These are phyloP conservation scores for Podaxis carcinomalis DNA, from an alignment of 768 basidiomycete species.

Conservation along the genomic window DNA sequence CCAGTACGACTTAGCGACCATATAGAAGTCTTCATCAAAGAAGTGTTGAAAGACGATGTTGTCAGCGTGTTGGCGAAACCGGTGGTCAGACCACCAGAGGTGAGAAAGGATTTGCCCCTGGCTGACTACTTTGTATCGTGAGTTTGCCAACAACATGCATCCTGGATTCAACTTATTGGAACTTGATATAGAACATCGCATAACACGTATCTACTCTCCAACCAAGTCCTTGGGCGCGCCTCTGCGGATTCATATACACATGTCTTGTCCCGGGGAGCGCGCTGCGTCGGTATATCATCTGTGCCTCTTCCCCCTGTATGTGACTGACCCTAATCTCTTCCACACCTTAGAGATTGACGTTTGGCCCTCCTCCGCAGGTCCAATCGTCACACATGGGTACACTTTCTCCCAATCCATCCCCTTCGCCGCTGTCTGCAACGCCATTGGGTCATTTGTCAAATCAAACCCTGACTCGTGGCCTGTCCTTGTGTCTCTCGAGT, in stretches of 20 bases:
- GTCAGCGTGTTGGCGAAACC: constrained; percentile 34
- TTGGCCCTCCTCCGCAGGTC: constrained; percentile 52
- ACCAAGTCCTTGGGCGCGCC: constrained; percentile 51
- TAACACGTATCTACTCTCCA: constrained; percentile 60
- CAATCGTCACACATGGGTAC: constrained; percentile 58
- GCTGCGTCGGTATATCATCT: constrained; percentile 42
- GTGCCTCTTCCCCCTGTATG: neutral
- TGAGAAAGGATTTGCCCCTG: constrained; percentile 43
- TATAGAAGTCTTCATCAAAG: constrained; percentile 30
- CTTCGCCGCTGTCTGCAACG: constrained; percentile 47
- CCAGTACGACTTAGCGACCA: constrained; percentile 32
- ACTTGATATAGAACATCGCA: constrained; percentile 47
- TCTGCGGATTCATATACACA: constrained; percentile 52
- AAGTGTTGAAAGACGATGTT: constrained; percentile 30
- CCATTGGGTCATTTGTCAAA: constrained; percentile 41
- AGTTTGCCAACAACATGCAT: constrained; percentile 17
- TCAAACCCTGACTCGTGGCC: constrained; percentile 44
- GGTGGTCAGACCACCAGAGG: constrained; percentile 26
- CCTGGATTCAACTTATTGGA: neutral
- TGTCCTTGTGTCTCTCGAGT: constrained; percentile 57
- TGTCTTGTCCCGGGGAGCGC: constrained; percentile 45
- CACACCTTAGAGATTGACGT: constrained; percentile 51
- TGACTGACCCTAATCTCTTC: no score
- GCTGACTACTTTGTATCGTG: constrained; percentile 57
- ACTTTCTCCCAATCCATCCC: constrained; percentile 51